Percentiles rank a stretch among this genome's conserved stretches.
Evolutionary conservation across 2,329 filamentous ascomycete species (phyloP).

Genomic region (Neurospora sp.): DNA sequence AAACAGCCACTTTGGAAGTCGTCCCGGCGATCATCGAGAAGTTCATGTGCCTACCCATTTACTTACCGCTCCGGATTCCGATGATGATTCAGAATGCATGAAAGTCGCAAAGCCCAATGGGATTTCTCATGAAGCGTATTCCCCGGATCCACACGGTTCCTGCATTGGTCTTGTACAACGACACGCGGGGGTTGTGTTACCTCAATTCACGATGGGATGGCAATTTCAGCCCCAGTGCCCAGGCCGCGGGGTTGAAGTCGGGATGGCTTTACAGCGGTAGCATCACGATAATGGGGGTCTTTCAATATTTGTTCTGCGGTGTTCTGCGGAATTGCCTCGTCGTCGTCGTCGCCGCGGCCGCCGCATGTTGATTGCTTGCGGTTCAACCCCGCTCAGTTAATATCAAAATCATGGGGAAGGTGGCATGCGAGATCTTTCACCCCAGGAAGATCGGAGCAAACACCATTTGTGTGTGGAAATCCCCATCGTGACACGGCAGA

Average conservation of each 20-base stretch:
- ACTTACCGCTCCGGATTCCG: neutral
- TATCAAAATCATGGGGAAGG: neutral
- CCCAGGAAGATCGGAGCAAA: neutral
- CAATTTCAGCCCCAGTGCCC: neutral
- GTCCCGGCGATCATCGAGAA: neutral
- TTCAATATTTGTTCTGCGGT: neutral
- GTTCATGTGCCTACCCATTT: neutral
- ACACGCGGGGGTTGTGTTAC: neutral
- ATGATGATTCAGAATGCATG: neutral
- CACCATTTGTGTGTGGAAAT: neutral
- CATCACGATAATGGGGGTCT: neutral
- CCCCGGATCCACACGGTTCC: neutral
- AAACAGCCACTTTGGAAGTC: neutral
- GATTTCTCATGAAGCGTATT: neutral
- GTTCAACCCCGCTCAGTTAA: neutral
- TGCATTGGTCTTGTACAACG: neutral
- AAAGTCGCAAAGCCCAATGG: neutral
- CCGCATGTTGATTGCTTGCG: neutral
- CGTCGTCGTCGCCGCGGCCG: neutral
- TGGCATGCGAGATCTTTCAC: neutral
- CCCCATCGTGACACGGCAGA: neutral
- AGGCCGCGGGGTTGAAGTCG: neutral
- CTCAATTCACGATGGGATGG: neutral
- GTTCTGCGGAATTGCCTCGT: too few species aligned
- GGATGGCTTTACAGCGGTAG: neutral